A percentile compares a stretch with the other conserved stretches of the same genome.
Evolutionary conservation across 129 eudicot genomes (phyloP).

Genomic region (Helichrysum umbraculigerum): DNA sequence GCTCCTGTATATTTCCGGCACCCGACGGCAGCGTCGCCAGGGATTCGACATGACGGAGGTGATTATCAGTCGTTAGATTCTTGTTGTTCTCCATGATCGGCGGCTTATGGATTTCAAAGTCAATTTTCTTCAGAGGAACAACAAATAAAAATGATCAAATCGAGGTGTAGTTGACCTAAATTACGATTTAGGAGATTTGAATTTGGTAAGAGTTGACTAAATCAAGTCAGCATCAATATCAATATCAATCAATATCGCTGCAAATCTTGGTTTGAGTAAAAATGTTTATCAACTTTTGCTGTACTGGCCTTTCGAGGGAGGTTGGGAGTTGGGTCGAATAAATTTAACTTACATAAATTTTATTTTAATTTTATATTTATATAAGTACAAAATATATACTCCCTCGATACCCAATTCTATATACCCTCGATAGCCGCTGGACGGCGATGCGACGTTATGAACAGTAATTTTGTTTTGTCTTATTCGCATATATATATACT

Average conservation of each 20-base stretch:
- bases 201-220: neutral
- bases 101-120: constrained; percentile 2
- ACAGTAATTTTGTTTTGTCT: too few species aligned
- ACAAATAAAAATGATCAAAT: neutral
- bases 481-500: too few species aligned
- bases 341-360: neutral
- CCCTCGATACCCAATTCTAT: too few species aligned
- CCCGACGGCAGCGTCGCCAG: constrained; percentile 58
- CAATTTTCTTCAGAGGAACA: constrained; percentile 9
- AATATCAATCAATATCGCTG: neutral
- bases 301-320: constrained; percentile 2
- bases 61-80: constrained; percentile 30
- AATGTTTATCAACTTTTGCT: neutral
- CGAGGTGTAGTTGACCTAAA: constrained; percentile 8
- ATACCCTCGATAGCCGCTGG: too few species aligned
- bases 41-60: constrained; percentile 70
- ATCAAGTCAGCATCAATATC: neutral
- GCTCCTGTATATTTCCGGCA: constrained; percentile 51
- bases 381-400: too few species aligned
- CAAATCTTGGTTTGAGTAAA: neutral
- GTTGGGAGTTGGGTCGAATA: neutral
- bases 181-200: neutral
- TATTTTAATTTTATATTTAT: too few species aligned
- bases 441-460: too few species aligned
- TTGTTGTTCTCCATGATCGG: constrained; percentile 26